These are phyloP conservation scores for Lentinula detonsa DNA, from an alignment of 768 basidiomycete genomes.

Conservation along the genomic window DNA sequence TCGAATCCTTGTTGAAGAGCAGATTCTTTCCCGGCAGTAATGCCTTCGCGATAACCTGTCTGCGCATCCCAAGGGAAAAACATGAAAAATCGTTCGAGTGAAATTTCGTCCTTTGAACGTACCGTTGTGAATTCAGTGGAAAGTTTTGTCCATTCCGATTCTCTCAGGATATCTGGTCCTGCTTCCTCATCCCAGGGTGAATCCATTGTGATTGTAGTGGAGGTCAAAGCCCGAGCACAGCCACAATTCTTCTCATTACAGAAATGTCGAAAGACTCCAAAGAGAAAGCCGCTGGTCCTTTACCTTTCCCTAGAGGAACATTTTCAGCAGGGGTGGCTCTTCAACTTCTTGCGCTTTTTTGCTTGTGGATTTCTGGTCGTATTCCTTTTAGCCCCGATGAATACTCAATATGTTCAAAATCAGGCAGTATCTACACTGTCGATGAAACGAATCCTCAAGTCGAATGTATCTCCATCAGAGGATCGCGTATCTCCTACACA, in stretches of 20 bases:
- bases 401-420: slow-evolving; percentile 56
- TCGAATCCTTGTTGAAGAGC: slow-evolving; percentile 91
- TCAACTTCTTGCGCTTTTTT: not conserved
- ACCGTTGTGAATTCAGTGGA: slow-evolving; percentile 71
- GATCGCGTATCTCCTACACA: slow-evolving; percentile 37
- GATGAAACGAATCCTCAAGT: slow-evolving; percentile 43
- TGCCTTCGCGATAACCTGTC: slow-evolving; percentile 97
- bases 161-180: slow-evolving; percentile 23
- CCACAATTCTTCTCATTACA: not conserved
- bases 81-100: not conserved
- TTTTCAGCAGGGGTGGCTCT: not conserved
- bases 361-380: not conserved
- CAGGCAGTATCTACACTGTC: slow-evolving; percentile 63
- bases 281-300: not conserved
- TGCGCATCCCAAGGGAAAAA: slow-evolving; percentile 20
- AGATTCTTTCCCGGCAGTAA: slow-evolving; percentile 84
- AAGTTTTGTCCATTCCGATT: slow-evolving; percentile 65
- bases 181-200: slow-evolving; percentile 58
- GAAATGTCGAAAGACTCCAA: not conserved
- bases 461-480: slow-evolving; percentile 55
- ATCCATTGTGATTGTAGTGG: slow-evolving; percentile 28
- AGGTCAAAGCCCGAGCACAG: not conserved
- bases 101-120: slow-evolving; percentile 11
- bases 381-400: not conserved
- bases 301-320: not conserved